Conservation (phyloP, 805 yeast genomes). For the Wickerhamiella nectarea region DNA sequence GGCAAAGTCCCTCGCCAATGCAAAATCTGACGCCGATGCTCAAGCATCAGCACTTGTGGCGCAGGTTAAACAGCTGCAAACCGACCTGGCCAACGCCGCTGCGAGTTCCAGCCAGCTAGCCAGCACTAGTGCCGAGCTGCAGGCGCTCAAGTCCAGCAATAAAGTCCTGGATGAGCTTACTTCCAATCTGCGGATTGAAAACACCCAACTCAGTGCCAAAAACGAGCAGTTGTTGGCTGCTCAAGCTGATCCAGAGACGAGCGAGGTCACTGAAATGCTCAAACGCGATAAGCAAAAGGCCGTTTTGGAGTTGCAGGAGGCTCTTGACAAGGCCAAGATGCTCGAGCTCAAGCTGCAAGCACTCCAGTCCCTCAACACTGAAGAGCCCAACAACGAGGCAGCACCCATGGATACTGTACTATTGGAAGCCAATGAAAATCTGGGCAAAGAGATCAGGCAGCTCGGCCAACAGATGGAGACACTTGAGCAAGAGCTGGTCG, state of each 20-base stretch:
- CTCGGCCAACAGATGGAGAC: slow-evolving; percentile 11
- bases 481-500: slow-evolving; percentile 11
- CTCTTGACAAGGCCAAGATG: not conserved
- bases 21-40: not conserved
- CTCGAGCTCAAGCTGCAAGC: not conserved
- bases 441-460: not conserved
- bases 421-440: not conserved
- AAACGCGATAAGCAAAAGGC: slow-evolving; percentile 1
- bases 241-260: not conserved
- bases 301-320: not conserved
- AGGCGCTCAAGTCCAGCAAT: no score
- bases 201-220: not conserved
- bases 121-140: not conserved
- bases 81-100: not conserved
- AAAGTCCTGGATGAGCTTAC: not conserved
- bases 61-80: not conserved
- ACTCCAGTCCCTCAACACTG: no score
- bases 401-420: no score
- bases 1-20: not conserved
- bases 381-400: no score
- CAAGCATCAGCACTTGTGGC: not conserved
- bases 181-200: not conserved
- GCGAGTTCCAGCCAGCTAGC: not conserved
- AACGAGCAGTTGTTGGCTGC: not conserved
- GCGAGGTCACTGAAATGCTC: not conserved